Conservation (phyloP, 768 basidiomycete species). For the Rhodotorula babjevae region DNA sequence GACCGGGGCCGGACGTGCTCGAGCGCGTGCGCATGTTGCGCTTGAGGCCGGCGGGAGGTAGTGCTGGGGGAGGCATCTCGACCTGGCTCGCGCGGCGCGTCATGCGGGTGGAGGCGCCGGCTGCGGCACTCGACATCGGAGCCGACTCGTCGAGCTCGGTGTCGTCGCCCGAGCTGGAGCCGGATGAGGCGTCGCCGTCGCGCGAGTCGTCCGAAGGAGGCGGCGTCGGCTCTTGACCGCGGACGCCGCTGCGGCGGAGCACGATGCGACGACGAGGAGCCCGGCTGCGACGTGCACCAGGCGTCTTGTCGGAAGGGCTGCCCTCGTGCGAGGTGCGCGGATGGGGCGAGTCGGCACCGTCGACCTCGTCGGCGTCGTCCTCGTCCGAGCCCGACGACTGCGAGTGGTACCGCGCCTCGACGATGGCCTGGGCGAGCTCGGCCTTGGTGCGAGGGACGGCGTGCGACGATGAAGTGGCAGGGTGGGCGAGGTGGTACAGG, state of each 20-base stretch:
- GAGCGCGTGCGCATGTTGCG: slow-evolving; percentile 6
- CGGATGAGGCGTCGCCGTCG: neutral
- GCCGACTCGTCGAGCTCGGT: slow-evolving; percentile 41
- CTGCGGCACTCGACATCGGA: slow-evolving; percentile 46
- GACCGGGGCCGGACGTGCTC: neutral
- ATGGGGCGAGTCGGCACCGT: slow-evolving; percentile 15
- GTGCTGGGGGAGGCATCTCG: slow-evolving; percentile 22
- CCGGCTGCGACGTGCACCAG: neutral
- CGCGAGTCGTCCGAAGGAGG: slow-evolving; percentile 15
- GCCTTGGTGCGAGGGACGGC: slow-evolving; percentile 11
- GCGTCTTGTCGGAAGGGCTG: neutral
- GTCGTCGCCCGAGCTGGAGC: neutral
- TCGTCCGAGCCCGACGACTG: neutral
- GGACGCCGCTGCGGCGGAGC: slow-evolving; percentile 3
- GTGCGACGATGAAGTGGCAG: neutral
- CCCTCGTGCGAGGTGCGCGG: slow-evolving; percentile 25
- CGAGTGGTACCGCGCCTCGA: slow-evolving; percentile 6
- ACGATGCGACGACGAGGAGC: neutral
- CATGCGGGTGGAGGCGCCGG: slow-evolving; percentile 41
- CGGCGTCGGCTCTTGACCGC: slow-evolving; percentile 15
- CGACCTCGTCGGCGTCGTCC: slow-evolving; percentile 10
- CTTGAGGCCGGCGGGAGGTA: neutral
- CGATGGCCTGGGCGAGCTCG: slow-evolving; percentile 12
- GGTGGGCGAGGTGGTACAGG: slow-evolving; percentile 3
- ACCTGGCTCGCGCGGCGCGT: slow-evolving; percentile 12